Evolutionary conservation across 495 filamentous ascomycete genomes (phyloP).

Genomic region (Venustampulla echinocandica): DNA sequence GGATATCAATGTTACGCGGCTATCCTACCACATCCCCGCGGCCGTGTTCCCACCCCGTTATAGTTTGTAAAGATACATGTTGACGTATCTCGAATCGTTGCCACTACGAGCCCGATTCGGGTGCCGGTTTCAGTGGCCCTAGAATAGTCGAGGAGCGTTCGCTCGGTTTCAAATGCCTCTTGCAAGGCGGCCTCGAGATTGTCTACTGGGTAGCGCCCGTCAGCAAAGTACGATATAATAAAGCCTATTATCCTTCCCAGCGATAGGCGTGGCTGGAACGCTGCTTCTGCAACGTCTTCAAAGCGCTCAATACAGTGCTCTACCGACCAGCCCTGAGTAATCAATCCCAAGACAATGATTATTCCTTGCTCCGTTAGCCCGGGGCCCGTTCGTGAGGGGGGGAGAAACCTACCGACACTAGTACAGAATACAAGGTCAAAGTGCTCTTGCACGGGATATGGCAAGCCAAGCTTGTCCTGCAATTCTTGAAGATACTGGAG

Average conservation of each 20-base stretch:
- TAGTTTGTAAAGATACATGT: slow-evolving; percentile 23
- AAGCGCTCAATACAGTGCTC: slow-evolving; percentile 17
- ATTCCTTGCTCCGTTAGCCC: slow-evolving; percentile 1
- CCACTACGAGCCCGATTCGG: slow-evolving; percentile 17
- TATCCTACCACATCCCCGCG: slow-evolving; percentile 5
- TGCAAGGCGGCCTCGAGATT: slow-evolving; percentile 16
- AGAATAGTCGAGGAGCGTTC: slow-evolving; percentile 12
- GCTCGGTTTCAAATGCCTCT: slow-evolving; percentile 12
- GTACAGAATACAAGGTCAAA: slow-evolving; percentile 22
- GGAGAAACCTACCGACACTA: slow-evolving; percentile 21
- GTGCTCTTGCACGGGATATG: slow-evolving; percentile 15
- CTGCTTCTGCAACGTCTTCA: too few relatives aligned
- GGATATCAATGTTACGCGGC: neutral
- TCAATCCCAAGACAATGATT: slow-evolving; percentile 14
- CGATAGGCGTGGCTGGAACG: too few relatives aligned
- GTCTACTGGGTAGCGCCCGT: slow-evolving; percentile 15
- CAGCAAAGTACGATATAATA: slow-evolving; percentile 11
- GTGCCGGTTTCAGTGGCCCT: slow-evolving; percentile 8
- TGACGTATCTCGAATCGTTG: slow-evolving; percentile 14
- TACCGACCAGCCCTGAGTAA: slow-evolving; percentile 16
- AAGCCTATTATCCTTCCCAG: slow-evolving; percentile 6
- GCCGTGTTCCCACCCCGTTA: slow-evolving; percentile 15
- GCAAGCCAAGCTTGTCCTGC: slow-evolving; percentile 11
- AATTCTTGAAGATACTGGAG: slow-evolving; percentile 16
- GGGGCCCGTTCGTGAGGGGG: neutral